Evolutionary conservation across 148 eudicot species (phyloP), one percentile per base, ranked within the genome.

Genomic region (Polygonum aviculare): DNA sequence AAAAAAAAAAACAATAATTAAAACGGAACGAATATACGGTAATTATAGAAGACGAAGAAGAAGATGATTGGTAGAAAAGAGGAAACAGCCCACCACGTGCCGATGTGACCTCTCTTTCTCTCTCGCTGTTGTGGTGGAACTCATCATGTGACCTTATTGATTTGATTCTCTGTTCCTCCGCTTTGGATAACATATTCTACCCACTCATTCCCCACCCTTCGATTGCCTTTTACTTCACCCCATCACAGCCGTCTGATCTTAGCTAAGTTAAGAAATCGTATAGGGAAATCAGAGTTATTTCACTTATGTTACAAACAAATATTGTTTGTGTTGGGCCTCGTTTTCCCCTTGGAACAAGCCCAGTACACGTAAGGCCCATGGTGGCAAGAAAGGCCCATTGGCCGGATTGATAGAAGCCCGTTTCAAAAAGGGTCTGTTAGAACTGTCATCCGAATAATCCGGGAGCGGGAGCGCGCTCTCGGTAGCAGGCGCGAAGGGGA

Each of bases 81-180:
- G 63, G 84, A 82, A 87, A 85, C 86, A 82, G 81, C 81, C 72
- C 83, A 83, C 93, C 96, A 89, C 91, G 91, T 89, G 96, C 90
- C 82, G 74, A 82, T 80, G 86, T 81, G 89, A 87, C 85, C 63
- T 74, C 57, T 63, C 41, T 48, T 59, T 8, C 57, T 19, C 16
- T 19, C 57, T 10, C 41, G 6, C 45, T 1, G 31, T 26, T 26
- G 9, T 31, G 69, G 63, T 57, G 63, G 63, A 57, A n/a, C 33
- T 57, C 63, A 57, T 22, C 63, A 57, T 57, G 63, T 57, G 63
- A 57, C 63, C 11, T 9, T 57, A n/a, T 26, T 26, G 31, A 26
- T 57, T 2, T 57, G 31, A 57, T 57, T 33, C 22, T 12, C 63
- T 57, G 63, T 57, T 19, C 63, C 31, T 9, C 11, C 33, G 12